Evolutionary conservation across 1,139 yeast species (phyloP), one percentile per base, ranked within the genome.

Genomic region (Sugiyamaella neomexicana): DNA sequence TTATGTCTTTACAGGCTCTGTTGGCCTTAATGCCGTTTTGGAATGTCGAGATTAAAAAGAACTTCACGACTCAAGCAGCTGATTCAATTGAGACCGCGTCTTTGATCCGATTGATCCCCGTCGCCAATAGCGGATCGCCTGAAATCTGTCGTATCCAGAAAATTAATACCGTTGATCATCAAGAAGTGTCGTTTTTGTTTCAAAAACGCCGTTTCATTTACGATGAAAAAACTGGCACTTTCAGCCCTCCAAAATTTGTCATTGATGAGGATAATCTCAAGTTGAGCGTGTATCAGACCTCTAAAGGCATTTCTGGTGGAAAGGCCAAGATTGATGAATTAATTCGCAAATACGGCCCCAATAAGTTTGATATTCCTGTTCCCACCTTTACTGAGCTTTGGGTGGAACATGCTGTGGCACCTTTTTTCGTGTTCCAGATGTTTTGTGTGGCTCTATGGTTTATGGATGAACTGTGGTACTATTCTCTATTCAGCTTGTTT

Each of bases 381-480:
- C 99, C 99, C 48, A 83, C 96, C 1, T 91, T 93, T 66, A 62
- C 80, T 59, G 99, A 93, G 71, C 78, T 93, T 66, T 93, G 93
- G 76, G 86, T 89, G 69, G 99, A 93, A 72, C 99, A 93, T 70
- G 99, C 98, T 5, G 95, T 95, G 46, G 98, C 99, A 10, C 99
- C 99, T 9, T 89, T 95, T 71, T 93, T 93, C 66, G 97, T 93
- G 31, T 93, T 93, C 75, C 99, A 93, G 75, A 80, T 93, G 58
- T 93, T 93, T 70, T 91, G 98, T 68, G 96, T 93, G 54, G 96
- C 95, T 13, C 78, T 95, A 60, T 95, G 98, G 98, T 81, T 89
- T 67, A 81, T 93, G 83, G 99, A 95, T 73, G 98, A 91, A 64
- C 87, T 89, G 75, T 93, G 98, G 98, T 91, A 91, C 72, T 88